A percentile compares a stretch with the other conserved stretches of the same genome.
These are phyloP conservation scores for Lecanicillium sp. DNA, from an alignment of 2,329 filamentous ascomycete species.

Conservation along the genomic window DNA sequence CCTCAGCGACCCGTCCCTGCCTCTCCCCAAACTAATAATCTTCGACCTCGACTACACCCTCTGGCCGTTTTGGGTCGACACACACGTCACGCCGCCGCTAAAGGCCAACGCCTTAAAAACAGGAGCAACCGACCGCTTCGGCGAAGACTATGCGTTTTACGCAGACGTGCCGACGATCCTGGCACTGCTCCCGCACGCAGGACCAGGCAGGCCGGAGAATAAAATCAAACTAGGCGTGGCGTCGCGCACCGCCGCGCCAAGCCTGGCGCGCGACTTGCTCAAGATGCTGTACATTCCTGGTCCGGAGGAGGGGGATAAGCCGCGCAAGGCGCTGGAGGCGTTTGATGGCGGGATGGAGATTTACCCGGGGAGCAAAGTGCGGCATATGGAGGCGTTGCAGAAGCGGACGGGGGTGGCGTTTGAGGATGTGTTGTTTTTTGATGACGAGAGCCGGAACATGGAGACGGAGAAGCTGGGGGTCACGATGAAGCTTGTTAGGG, in stretches of 20 bases:
- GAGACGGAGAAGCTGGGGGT: conserved; percentile 76
- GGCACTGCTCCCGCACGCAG: conserved; percentile 40
- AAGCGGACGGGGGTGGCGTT: conserved; percentile 62
- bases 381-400: conserved; percentile 70
- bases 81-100: conserved; percentile 72
- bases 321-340: conserved; percentile 43
- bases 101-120: conserved; percentile 35
- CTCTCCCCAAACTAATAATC: conserved; percentile 74
- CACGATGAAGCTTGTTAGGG: conserved; percentile 72
- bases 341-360: conserved; percentile 57
- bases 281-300: conserved; percentile 56
- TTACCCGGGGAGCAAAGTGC: conserved; percentile 73
- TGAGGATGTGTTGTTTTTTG: conserved; percentile 90
- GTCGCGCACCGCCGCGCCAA: conserved; percentile 71
- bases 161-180: conserved; percentile 60
- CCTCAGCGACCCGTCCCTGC: conserved; percentile 45
- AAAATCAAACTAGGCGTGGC: conserved; percentile 59
- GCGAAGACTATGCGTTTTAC: conserved; percentile 66
- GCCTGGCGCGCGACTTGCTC: conserved; percentile 73
- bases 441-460: conserved; percentile 79
- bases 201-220: neutral
- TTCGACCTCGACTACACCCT: conserved; percentile 97
- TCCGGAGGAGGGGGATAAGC: conserved; percentile 19
- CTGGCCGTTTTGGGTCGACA: conserved; percentile 99
- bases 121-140: conserved; percentile 43